These are phyloP conservation scores for Tulasnella sp. DNA, from an alignment of 768 basidiomycete species.

Conservation along the genomic window DNA sequence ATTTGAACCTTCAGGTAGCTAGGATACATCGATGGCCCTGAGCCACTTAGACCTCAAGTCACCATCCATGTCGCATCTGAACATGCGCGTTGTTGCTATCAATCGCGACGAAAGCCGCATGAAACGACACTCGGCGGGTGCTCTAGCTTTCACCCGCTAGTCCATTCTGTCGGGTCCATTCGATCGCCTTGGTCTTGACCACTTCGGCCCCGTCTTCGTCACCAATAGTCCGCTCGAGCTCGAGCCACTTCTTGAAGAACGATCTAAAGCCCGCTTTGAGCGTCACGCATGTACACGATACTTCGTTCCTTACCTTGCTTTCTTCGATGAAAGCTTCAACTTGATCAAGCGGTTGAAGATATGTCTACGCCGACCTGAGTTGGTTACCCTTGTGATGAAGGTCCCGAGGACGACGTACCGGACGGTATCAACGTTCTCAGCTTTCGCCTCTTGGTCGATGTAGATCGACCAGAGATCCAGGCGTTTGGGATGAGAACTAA, in stretches of 20 bases:
- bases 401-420: conserved; percentile 35
- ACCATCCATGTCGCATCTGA: no score
- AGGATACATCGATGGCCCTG: no score
- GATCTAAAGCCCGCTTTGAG: conserved; percentile 32
- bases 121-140: no score
- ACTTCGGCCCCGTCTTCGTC: conserved; percentile 67
- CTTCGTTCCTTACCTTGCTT: conserved; percentile 71
- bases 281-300: not conserved
- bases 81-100: no score
- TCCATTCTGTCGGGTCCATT: conserved; percentile 55
- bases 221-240: conserved; percentile 72
- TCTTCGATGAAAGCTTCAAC: conserved; percentile 84
- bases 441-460: conserved; percentile 86
- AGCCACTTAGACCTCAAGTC: no score
- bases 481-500: conserved; percentile 89
- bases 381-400: not conserved
- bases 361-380: conserved; percentile 36
- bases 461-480: conserved; percentile 95
- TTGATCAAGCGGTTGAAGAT: conserved; percentile 76
- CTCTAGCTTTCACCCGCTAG: no score
- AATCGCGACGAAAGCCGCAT: no score
- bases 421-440: conserved; percentile 64
- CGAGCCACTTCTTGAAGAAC: conserved; percentile 97
- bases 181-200: conserved; percentile 82
- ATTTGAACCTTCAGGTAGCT: no score